Percentiles rank a stretch among this genome's conserved stretches.
Conservation (phyloP, 139 green algal species). For the Chlamydomonas applanata region DNA sequence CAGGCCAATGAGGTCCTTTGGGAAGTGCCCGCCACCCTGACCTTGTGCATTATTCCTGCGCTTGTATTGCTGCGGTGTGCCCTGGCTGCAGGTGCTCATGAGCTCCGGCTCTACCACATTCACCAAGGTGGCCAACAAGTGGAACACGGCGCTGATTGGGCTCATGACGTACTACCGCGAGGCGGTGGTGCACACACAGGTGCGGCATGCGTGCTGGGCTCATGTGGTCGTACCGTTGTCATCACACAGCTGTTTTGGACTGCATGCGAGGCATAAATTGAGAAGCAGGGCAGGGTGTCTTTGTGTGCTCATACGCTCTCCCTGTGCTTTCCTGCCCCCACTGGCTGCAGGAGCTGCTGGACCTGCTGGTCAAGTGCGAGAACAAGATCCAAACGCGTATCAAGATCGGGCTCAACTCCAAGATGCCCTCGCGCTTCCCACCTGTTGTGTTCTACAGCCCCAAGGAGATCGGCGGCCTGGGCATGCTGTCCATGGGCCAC, state of each 20-base stretch:
- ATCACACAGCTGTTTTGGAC: too few relatives aligned
- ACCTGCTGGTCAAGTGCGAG: slow-evolving; percentile 99
- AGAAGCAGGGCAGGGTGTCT: too few relatives aligned
- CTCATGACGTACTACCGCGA: slow-evolving; percentile 97
- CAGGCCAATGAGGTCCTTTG: too few relatives aligned
- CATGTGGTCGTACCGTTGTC: too few relatives aligned
- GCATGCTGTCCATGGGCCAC: slow-evolving; percentile 99
- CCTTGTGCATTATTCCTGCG: too few relatives aligned
- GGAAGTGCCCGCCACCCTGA: too few relatives aligned
- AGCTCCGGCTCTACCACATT: slow-evolving; percentile 95
- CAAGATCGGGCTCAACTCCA: slow-evolving; percentile 41
- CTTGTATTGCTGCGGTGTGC: background rate
- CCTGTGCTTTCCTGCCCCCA: background rate
- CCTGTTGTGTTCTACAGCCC: slow-evolving; percentile 97
- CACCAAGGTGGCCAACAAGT: slow-evolving; percentile 99
- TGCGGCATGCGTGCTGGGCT: slow-evolving; percentile 9
- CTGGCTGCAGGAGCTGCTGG: slow-evolving; percentile 90
- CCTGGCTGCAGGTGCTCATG: slow-evolving; percentile 97
- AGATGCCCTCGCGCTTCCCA: slow-evolving; percentile 96
- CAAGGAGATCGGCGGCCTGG: slow-evolving; percentile 98
- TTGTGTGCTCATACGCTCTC: background rate
- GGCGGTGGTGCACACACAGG: slow-evolving; percentile 88
- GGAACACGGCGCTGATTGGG: slow-evolving; percentile 98
- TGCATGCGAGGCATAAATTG: too few relatives aligned
- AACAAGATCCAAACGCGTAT: slow-evolving; percentile 99